phyloP scores from a whole-genome alignment of 1,284 basidiomycete genomes.

The Rhodotorula sp. region DNA sequence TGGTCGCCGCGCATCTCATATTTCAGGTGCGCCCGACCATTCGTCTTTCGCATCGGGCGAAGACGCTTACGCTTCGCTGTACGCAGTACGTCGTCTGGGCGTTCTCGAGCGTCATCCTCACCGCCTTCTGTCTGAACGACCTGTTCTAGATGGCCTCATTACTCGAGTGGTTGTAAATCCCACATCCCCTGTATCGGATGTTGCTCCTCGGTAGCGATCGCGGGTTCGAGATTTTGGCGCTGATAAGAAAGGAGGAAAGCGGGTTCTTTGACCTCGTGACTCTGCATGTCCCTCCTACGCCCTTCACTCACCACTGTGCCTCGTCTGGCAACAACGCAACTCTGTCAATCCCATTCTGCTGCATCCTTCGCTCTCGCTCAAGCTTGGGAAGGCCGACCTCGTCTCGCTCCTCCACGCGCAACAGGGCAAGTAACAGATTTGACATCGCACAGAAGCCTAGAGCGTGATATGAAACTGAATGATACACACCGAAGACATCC shows the following conservation, averaged over 20 bases:
- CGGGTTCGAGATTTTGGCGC: too few species aligned
- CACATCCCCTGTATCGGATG: not conserved
- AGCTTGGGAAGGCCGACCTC: not conserved
- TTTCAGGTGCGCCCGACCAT: constrained; percentile 3
- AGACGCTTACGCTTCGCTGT: not conserved
- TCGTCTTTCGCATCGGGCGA: not conserved
- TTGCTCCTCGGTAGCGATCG: not conserved
- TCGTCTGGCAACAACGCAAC: too few species aligned
- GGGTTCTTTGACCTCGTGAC: too few species aligned
- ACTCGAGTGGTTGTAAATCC: too few species aligned
- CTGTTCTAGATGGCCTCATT: not conserved
- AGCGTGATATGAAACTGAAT: too few species aligned
- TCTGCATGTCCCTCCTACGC: too few species aligned
- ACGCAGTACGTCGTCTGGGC: constrained; percentile 35
- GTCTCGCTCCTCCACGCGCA: not conserved
- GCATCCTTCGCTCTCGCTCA: not conserved
- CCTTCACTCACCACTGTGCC: too few species aligned
- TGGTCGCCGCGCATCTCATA: constrained; percentile 34
- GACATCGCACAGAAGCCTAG: too few species aligned
- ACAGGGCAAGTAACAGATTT: too few species aligned
- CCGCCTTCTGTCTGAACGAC: constrained; percentile 18
- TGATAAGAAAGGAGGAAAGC: too few species aligned
- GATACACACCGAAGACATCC: too few species aligned
- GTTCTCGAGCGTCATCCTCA: constrained; percentile 34
- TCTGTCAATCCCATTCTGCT: too few species aligned